Conservation (phyloP, 2,329 filamentous ascomycete species). For the Cladosporium sphaerospermum region DNA sequence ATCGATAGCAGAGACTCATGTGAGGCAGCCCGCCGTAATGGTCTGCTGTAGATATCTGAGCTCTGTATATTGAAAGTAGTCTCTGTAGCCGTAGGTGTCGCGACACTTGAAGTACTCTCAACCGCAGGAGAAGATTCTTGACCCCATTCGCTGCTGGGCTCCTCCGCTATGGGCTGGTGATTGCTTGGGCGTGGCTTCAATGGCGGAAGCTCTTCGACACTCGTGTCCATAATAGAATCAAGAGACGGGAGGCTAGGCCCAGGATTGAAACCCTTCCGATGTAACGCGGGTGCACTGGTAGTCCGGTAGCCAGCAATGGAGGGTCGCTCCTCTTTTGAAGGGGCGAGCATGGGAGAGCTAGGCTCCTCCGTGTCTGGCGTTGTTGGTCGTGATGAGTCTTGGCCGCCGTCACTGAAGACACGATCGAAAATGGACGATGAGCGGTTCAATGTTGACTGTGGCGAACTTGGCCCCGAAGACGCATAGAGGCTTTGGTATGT, state of each 20-base stretch:
- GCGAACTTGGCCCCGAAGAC: slow-evolving; percentile 76
- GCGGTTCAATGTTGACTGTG: slow-evolving; percentile 62
- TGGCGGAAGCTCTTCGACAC: slow-evolving; percentile 23
- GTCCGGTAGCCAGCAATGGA: slow-evolving; percentile 41
- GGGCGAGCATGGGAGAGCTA: slow-evolving; percentile 56
- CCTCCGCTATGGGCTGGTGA: slow-evolving; percentile 25
- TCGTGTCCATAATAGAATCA: slow-evolving; percentile 27
- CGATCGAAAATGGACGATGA: slow-evolving; percentile 74
- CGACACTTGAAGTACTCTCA: slow-evolving; percentile 12
- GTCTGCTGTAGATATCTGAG: slow-evolving; percentile 11
- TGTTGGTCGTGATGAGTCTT: slow-evolving; percentile 66
- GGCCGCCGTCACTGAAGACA: slow-evolving; percentile 50
- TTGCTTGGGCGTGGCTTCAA: slow-evolving; percentile 16
- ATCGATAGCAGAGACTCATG: slow-evolving; percentile 88
- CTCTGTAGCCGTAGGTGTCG: slow-evolving; percentile 23
- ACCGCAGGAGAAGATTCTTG: neutral
- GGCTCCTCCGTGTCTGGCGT: slow-evolving; percentile 68
- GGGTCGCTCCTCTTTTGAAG: slow-evolving; percentile 52
- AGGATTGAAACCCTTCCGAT: slow-evolving; percentile 12
- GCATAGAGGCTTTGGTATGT: slow-evolving; percentile 54
- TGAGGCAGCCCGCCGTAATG: slow-evolving; percentile 57
- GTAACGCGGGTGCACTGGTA: slow-evolving; percentile 16
- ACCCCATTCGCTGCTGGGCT: slow-evolving; percentile 19
- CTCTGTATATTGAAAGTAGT: slow-evolving; percentile 3
- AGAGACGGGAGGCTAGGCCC: slow-evolving; percentile 17